Conservation (phyloP, 163 green algal genomes). For the Trebouxiophyceae sp. region DNA sequence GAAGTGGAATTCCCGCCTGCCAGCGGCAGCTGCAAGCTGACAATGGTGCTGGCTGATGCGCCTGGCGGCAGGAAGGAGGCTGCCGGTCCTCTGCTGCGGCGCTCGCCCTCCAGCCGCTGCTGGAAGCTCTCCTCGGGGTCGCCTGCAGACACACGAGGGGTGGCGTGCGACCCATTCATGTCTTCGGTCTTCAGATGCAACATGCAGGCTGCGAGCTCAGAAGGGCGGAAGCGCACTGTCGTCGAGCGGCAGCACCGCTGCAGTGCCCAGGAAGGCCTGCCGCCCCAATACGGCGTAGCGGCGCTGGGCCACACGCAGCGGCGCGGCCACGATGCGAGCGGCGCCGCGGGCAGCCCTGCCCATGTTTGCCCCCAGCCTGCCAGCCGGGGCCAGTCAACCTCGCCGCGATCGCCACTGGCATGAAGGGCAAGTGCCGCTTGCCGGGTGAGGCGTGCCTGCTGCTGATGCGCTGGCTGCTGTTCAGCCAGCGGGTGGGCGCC, state of each 20-base stretch:
- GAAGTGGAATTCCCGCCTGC: too few species aligned
- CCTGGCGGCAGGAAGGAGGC: background rate
- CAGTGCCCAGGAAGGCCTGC: conserved; percentile 5
- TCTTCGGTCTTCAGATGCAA: too few species aligned
- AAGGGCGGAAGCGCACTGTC: too few species aligned
- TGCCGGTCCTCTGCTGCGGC: background rate
- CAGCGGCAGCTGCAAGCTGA: background rate
- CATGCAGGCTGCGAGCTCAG: too few species aligned
- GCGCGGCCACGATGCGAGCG: background rate
- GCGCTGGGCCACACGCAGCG: conserved; percentile 1
- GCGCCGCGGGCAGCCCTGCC: background rate
- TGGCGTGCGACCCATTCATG: too few species aligned
- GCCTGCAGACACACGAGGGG: too few species aligned
- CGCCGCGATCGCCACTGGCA: background rate
- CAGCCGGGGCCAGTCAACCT: background rate
- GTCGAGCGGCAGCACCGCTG: too few species aligned
- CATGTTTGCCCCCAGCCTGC: background rate
- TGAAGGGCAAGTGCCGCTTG: too few species aligned
- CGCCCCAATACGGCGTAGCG: conserved; percentile 3
- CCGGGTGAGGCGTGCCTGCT: too few species aligned
- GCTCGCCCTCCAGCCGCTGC: background rate
- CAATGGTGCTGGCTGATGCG: conserved; percentile 2
- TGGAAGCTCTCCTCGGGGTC: background rate
- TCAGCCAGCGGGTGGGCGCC: too few species aligned
- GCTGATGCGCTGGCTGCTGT: too few species aligned